Evolutionary conservation across 306 rosid species (phyloP).

Genomic region (Purshia tridentata): DNA sequence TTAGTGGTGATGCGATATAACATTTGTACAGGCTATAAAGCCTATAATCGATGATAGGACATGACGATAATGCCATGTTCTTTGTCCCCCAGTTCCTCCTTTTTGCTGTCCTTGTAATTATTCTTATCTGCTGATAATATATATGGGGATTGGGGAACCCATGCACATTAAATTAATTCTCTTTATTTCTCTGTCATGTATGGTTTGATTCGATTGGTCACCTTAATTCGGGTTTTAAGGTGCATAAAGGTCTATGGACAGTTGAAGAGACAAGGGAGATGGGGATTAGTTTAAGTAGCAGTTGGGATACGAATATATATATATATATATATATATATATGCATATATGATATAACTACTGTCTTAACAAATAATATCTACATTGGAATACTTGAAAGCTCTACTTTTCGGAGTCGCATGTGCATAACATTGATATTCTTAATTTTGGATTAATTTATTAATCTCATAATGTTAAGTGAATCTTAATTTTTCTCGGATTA

Average conservation of each 20-base stretch:
- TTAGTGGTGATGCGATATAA: too few relatives aligned
- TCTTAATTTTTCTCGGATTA: too few relatives aligned
- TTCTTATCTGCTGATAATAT: too few relatives aligned
- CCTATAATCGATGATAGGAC: too few relatives aligned
- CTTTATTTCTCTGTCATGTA: too few relatives aligned
- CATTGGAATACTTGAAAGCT: neutral
- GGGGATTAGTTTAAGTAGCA: constrained; percentile 12
- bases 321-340: neutral
- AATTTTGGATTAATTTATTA: neutral
- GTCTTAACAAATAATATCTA: neutral
- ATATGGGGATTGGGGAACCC: too few relatives aligned
- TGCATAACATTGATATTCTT: too few relatives aligned
- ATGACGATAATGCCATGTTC: too few relatives aligned
- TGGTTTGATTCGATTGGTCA: neutral
- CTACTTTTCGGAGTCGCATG: neutral
- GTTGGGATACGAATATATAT: constrained; percentile 12
- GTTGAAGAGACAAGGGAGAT: constrained; percentile 8
- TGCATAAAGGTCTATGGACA: constrained; percentile 4
- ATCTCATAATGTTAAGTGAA: neutral
- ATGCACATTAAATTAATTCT: too few relatives aligned
- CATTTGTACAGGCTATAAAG: too few relatives aligned
- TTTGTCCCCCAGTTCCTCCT: too few relatives aligned
- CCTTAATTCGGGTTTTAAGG: neutral
- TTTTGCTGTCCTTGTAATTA: too few relatives aligned
- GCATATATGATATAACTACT: neutral